Base-by-base conservation (phyloP, 495 filamentous ascomycete species). In the Hypoxylon lienhwacheense region DNA sequence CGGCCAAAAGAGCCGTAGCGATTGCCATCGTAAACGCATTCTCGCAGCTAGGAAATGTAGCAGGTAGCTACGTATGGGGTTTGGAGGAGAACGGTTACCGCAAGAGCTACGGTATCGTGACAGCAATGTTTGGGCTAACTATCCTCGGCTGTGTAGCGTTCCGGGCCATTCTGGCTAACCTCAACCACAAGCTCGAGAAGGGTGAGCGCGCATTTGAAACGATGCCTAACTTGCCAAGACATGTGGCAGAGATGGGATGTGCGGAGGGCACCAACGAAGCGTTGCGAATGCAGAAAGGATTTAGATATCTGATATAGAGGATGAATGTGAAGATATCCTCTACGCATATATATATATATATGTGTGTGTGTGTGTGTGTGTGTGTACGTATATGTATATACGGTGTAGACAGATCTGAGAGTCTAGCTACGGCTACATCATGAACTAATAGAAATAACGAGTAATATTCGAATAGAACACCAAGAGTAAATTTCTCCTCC, bases 1-100 rank as follows among this genome's bases (percentile, higher is more conserved):
- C 85, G 0, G 81, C 85, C 0, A 93, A 93, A 71, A 81, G 88
- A 53, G 88, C 89, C 1, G 89, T 88, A 4, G 86, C 87, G 0
- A 70, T 91, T 0, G 89, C 88, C 4, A 77, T 80, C 53, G 85
- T 91, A 66, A 95, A 95, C 63, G 86, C 87, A 0, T 78, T 91
- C 33, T 82, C 80, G 12, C 90, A 91, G 66, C 70, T 79, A 3
- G 81, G 82, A 53, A 81, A 77, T 51, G 89, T 93, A 39, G 91
- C 87, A 41, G 85, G 87, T 1, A 77, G 75, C 26, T 93, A 90
- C 59, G 83, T 91, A 70, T 93, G 90, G 66, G 78, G 80, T 3
- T 48, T 70, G 7, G 65, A 65, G 22, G 72, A 66, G 1, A 63
- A 70, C 51, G 66, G 69, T n/a, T 73, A 55, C 62, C 62, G 65